Conservation (phyloP, 805 yeast species). For the Ogataea paraovalis region DNA sequence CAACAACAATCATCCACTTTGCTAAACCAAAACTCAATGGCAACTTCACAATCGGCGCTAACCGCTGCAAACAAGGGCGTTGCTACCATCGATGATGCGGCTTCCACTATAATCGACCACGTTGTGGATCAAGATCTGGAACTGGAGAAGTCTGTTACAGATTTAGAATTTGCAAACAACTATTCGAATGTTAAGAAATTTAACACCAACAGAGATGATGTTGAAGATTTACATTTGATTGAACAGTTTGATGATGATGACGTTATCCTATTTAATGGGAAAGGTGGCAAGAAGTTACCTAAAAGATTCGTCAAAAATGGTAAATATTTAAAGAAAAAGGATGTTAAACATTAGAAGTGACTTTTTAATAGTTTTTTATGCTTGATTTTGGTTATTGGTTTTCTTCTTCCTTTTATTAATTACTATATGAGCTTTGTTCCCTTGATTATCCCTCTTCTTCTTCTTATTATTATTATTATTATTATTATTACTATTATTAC, state of each 20-base stretch:
- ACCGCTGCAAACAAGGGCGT: no score
- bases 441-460: not conserved
- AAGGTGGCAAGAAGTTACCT: constrained; percentile 11
- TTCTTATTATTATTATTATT: not conserved
- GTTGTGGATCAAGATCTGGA: constrained; percentile 31
- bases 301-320: constrained; percentile 19
- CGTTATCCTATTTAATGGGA: not conserved
- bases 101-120: constrained; percentile 1
- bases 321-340: constrained; percentile 15
- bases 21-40: no score
- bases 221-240: constrained; percentile 2
- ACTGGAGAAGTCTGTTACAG: constrained; percentile 31
- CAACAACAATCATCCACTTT: not conserved
- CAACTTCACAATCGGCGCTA: no score
- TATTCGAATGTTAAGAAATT: constrained; percentile 15
- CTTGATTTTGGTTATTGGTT: no score
- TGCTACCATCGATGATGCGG: not conserved
- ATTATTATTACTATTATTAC: not conserved
- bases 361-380: not conserved
- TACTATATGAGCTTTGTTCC: no score
- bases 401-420: no score
- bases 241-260: constrained; percentile 5
- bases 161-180: constrained; percentile 27
- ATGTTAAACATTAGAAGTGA: not conserved
- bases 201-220: not conserved